Base-by-base conservation (phyloP, 345 rosid species). In the Eucalyptus sideroxylon region DNA sequence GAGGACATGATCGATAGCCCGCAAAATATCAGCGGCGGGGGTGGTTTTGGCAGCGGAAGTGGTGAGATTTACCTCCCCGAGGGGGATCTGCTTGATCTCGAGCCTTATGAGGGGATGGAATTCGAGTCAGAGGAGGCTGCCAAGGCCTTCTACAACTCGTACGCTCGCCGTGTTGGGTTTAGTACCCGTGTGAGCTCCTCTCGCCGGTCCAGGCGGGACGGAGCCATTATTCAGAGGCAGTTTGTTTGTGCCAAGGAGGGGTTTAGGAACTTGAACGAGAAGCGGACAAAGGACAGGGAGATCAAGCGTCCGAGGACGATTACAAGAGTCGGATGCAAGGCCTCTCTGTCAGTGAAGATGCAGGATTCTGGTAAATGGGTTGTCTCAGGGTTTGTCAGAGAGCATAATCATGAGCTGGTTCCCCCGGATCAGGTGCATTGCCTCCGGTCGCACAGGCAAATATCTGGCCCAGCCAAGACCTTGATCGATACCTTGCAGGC, bases 151-250 rank as follows among this genome's bases (percentile, higher is more conserved):
- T 94, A 94, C 90, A 93, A 94, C 83, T 92, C 93, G 9, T 94
- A 94, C 62, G 95, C 95, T 81, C 92, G 95, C 86, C 95, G 95
- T 37, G 93, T 94, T 24, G 95, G 95, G 80, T 94, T 94, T 55
- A 94, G 95, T 82, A 94, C 95, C 86, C 93, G 95, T 11, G 95
- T 94, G 86, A 94, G 95, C 91, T 93, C 94, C 14, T 94, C 95
- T 50, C 93, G 95, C 65, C 93, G 95, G 31, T 93, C 95, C 34
- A 90, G 95, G 90, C 94, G 94, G 23, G 95, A 94, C 11, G 95
- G 95, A 42, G 94, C 95, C 30, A 94, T 94, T 77, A 93, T 94
- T 13, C 95, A 94, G 93, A 89, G 95, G 86, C 93, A 92, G 88
- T 94, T 93, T 72, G 95, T 94, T 31, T 94, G 95, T 87, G 95